Evolutionary conservation across 2,329 filamentous ascomycete genomes (phyloP), one percentile per base, ranked within the genome.

Genomic region (Phialocephala subalpina): DNA sequence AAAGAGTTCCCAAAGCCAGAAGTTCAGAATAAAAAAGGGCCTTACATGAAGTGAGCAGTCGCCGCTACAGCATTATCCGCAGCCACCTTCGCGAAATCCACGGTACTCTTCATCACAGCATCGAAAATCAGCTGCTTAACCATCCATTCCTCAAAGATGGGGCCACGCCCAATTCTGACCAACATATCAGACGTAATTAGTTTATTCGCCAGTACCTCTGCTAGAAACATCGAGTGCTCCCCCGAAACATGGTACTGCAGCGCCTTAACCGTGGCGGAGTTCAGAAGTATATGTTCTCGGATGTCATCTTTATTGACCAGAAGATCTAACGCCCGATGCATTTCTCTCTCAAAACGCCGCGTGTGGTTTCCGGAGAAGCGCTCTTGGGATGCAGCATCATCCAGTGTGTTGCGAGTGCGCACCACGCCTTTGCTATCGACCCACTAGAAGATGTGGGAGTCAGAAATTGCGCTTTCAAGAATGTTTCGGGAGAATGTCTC

Each of bases 41-140:
- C 40, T 45, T 45, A 20, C 40, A 45, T 45, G 40, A 45, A 45
- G 40, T 45, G 40, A n/a, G 40, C 40, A 11, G 40, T 45, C 40
- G 40, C 40, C 5, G 40, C 40, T 12, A 45, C 40, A 6, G 40
- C 40, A n/a, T 45, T 45, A 45, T 45, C 40, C 18, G 40, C 40
- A n/a, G 5, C 18, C 18, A 5, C 40, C 40, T 45, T 45, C 8
- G 8, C 40, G 18, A 45, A 45, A 20, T 45, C 18, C 18, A 45
- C 40, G 6, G 5, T 20, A 20, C 40, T 45, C 40, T 45, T 45
- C 40, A 45, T 45, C 40, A 45, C 40, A 45, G 40, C 40, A 45
- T 45, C 40, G 18, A 45, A 45, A 45, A 45, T 20, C 40, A 45
- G 18, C 40, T 45, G 9, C 40, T 45, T 45, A n/a, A 45, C 40